Base-by-base conservation (phyloP, 371 early-diverging fungal species). In the Syncephalastrum contaminatum region DNA sequence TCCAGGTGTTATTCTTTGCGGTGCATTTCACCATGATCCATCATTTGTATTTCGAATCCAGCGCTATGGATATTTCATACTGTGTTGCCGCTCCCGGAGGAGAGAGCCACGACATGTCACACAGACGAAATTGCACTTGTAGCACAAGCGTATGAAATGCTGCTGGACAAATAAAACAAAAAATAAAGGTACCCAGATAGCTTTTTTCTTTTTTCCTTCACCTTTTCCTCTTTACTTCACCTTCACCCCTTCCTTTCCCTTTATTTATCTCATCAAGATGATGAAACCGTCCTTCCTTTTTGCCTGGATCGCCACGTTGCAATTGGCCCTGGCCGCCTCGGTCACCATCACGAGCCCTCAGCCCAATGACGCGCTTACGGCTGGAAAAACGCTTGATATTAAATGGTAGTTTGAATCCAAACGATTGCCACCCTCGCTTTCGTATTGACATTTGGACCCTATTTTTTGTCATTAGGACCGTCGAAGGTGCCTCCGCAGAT, bases 321-420 rank as follows among this genome's bases (percentile, higher is more conserved):
- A 64, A 56, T 42, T 59, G 45, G 59, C 59, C 49, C 49, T 53
- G 50, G 64, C 64, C 21, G 54, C 45, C 52, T 49, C 64, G 24
- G 54, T 59, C 52, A 55, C 48, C 15, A 60, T 65, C 51, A 39
- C 18, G 22, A 51, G 43, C 18, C 77, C 77, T 15, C 52, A 67
- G 44, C 48, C 71, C 13, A 69, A 67, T 27, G 65, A 50, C 44
- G 63, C 60, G 1, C 69, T 65, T 58, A 48, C 64, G 51, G 48
- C 58, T 22, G 77, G 77, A 47, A 53, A 73, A 30, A 64, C 61
- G 16, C 68, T 76, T 18, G 56, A 72, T 43, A 70, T 76, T 47
- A 64, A 66, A 48, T 76, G 77, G 77, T 72, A 61, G 24, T 49
- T 21, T 14, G 12, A 30, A 30, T 30, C 36, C 10, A 43, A 48